Percentiles rank a stretch among this genome's conserved stretches.
Conservation (phyloP, 495 filamentous ascomycete genomes). For the Aspergillus affinis region DNA sequence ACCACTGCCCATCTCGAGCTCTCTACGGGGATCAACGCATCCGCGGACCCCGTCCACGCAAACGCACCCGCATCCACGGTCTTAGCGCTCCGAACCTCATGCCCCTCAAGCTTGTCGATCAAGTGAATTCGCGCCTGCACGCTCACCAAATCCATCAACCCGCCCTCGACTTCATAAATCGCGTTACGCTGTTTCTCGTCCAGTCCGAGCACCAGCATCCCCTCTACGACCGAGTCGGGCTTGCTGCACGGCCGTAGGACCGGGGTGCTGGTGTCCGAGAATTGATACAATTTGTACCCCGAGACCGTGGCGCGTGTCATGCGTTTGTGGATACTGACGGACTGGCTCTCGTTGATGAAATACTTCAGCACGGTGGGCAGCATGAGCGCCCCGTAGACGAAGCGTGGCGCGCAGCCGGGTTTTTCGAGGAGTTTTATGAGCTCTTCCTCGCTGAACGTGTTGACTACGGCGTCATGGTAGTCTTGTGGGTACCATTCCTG, state of each 20-base stretch:
- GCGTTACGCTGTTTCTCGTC: constrained; percentile 23
- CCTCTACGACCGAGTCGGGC: constrained; percentile 22
- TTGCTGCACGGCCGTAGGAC: constrained; percentile 21
- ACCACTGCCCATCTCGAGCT: constrained; percentile 18
- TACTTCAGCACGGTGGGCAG: constrained; percentile 33
- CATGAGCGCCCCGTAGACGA: constrained; percentile 30
- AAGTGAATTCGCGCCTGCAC: constrained; percentile 24
- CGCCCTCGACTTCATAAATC: constrained; percentile 27
- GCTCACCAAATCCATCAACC: constrained; percentile 20
- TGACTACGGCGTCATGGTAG: constrained; percentile 17
- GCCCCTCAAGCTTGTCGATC: constrained; percentile 5
- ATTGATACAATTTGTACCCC: constrained; percentile 25
- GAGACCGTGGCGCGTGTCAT: constrained; percentile 29
- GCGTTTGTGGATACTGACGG: constrained; percentile 12
- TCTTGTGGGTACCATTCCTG: constrained; percentile 23
- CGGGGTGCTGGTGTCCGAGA: constrained; percentile 16
- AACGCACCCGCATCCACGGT: constrained; percentile 26
- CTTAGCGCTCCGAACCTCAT: constrained; percentile 12
- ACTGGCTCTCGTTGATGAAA: constrained; percentile 18
- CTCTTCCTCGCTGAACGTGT: constrained; percentile 18
- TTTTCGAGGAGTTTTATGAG: constrained; percentile 13
- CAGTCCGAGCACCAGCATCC: constrained; percentile 31
- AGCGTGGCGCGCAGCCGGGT: constrained; percentile 21
- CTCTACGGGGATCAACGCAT: constrained; percentile 16
- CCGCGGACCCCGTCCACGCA: constrained; percentile 17